Percentiles rank a stretch among this genome's conserved stretches.
Evolutionary conservation across 257 asterid genomes (phyloP).

Genomic region (Nicotiana attenuata): DNA sequence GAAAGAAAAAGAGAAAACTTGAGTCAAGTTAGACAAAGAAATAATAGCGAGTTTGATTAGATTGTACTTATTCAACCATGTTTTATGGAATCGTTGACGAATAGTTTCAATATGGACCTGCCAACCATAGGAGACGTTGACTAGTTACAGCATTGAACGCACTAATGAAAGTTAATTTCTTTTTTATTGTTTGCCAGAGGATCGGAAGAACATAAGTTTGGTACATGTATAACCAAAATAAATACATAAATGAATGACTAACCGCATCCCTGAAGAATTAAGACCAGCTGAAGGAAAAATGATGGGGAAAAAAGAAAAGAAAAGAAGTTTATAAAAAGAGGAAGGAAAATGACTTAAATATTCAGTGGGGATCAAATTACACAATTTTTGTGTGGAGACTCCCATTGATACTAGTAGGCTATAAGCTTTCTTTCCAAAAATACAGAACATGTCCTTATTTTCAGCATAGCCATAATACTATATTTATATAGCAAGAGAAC

Average conservation of each 20-base stretch:
- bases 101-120: background rate
- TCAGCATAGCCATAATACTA: background rate
- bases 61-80: background rate
- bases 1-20: background rate
- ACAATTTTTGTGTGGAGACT: too few relatives aligned
- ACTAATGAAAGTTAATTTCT: background rate
- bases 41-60: background rate
- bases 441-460: too few relatives aligned
- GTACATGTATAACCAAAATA: background rate
- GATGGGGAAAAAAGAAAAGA: too few relatives aligned
- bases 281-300: too few relatives aligned
- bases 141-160: background rate
- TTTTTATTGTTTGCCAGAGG: background rate
- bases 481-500: background rate
- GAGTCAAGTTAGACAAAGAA: background rate
- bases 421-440: background rate
- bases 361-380: background rate
- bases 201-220: background rate
- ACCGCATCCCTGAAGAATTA: too few relatives aligned
- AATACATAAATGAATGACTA: too few relatives aligned
- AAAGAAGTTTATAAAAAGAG: background rate
- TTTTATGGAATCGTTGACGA: background rate
- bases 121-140: background rate
- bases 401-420: background rate
- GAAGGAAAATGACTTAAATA: too few relatives aligned